These are phyloP conservation scores for Primulina huaijiensis DNA, from an alignment of 257 asterid species.

Conservation along the genomic window DNA sequence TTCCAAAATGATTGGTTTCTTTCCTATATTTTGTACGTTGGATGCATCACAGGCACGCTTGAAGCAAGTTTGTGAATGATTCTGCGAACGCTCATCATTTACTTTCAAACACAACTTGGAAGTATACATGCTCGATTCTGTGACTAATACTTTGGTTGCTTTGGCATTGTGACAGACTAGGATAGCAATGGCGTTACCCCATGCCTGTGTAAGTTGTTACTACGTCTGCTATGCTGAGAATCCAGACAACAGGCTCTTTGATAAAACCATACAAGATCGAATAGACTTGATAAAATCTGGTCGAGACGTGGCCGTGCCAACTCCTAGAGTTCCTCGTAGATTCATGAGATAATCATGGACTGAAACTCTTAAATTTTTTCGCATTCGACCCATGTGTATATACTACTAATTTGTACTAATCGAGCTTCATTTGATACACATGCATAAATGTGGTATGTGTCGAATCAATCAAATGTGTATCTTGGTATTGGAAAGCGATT, in stretches of 20 bases:
- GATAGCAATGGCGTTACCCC: constrained; percentile 98
- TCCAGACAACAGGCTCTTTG: constrained; percentile 68
- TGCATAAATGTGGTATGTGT: constrained; percentile 10
- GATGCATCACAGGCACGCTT: neutral
- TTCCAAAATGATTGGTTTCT: constrained; percentile 24
- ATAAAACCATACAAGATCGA: constrained; percentile 57
- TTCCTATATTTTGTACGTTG: neutral
- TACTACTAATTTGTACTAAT: constrained; percentile 4
- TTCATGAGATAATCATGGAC: constrained; percentile 41
- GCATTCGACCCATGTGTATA: constrained; percentile 14
- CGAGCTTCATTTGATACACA: constrained; percentile 1
- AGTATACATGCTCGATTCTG: neutral
- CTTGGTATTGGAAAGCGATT: neutral
- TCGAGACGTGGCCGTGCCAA: constrained; percentile 52
- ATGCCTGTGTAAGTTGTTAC: constrained; percentile 90
- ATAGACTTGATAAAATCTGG: constrained; percentile 50
- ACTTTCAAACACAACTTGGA: neutral
- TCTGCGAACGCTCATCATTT: neutral
- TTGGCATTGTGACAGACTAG: constrained; percentile 58
- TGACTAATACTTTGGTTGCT: constrained; percentile 13
- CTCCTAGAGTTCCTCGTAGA: constrained; percentile 74
- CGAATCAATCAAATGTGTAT: neutral
- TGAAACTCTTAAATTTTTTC: neutral
- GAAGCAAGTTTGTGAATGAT: too few species aligned
- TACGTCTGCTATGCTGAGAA: constrained; percentile 96